Percentiles rank a stretch among this genome's conserved stretches.
Evolutionary conservation across 2,329 filamentous ascomycete genomes (phyloP).

Genomic region (Hypoxylon sp.): DNA sequence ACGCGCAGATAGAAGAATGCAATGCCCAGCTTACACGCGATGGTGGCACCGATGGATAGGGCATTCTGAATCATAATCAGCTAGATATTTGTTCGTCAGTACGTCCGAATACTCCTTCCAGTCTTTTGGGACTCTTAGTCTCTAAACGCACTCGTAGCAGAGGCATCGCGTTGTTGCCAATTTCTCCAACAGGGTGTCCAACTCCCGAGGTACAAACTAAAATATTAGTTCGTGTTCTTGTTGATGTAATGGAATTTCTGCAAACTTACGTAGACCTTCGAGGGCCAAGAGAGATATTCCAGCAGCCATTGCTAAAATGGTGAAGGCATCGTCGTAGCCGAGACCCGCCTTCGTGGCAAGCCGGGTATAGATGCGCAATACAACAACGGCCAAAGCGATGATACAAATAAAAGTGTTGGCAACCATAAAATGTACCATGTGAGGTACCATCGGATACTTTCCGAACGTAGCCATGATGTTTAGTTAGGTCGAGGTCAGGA

Average conservation of each 20-base stretch:
- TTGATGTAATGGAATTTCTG: background rate
- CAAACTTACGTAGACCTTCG: slow-evolving; percentile 18
- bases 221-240: background rate
- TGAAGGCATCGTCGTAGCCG: slow-evolving; percentile 21
- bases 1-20: slow-evolving; percentile 23
- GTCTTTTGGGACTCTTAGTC: background rate
- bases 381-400: slow-evolving; percentile 8
- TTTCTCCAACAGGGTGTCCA: slow-evolving; percentile 11
- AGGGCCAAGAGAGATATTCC: slow-evolving; percentile 8
- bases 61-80: slow-evolving; percentile 6
- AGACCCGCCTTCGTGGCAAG: slow-evolving; percentile 13
- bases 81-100: slow-evolving; percentile 6
- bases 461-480: slow-evolving; percentile 8
- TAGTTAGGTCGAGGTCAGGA: background rate
- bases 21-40: slow-evolving; percentile 15
- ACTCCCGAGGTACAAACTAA: slow-evolving; percentile 19
- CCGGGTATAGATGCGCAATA: slow-evolving; percentile 11
- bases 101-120: background rate
- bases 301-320: slow-evolving; percentile 5
- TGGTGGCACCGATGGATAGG: slow-evolving; percentile 6
- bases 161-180: background rate
- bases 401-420: slow-evolving; percentile 5
- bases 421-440: slow-evolving; percentile 3
- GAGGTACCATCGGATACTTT: slow-evolving; percentile 11
- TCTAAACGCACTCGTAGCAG: slow-evolving; percentile 4